Evolutionary conservation across 768 basidiomycete genomes (phyloP), one percentile per base, ranked within the genome.

Genomic region (Vararia minispora): DNA sequence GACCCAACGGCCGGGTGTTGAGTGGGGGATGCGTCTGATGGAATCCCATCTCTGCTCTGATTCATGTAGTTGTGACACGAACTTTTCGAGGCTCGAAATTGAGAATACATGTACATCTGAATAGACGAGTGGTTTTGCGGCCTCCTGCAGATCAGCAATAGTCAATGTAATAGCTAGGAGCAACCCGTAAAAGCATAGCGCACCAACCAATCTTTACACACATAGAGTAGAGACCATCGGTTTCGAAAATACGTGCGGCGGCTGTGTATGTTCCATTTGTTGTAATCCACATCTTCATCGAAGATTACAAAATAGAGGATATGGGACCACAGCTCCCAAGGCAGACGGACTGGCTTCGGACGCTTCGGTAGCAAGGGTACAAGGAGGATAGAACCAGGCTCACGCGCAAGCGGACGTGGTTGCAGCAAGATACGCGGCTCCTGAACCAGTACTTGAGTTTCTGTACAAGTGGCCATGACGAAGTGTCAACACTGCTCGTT

Each of bases 41-140:
- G 86, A 84, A 50, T 90, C 87, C 90, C 90, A 94, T 52, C 70
- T 72, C 48, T 73, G 68, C 44, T 94, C 89, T 6, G 79, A 77
- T 22, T 53, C 49, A 42, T 66, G 60, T 2, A 92, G 66, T 17
- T 62, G 64, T n/a, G 59, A 42, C n/a, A 70, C 62, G 47, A 90
- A 79, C 43, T 63, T 66, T 39, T 71, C 66, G 28, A 89, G 62
- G 5, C 64, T 53, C 10, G 53, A 39, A 9, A 72, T 48, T 14
- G 63, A 61, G 5, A 53, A 51, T 22, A 84, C 56, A 21, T 54
- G 55, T 18, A 81, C 65, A 22, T 58, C 59, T n/a, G 70, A 58
- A 52, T 83, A 87, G 35, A 85, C 59, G 26, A 84, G 53, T 0
- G 86, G 83, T n/a, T 71, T 61, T 3, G 66, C 72, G 33, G 80